Conservation (phyloP, 1,139 yeast genomes). For the Hyphopichia burtonii region DNA sequence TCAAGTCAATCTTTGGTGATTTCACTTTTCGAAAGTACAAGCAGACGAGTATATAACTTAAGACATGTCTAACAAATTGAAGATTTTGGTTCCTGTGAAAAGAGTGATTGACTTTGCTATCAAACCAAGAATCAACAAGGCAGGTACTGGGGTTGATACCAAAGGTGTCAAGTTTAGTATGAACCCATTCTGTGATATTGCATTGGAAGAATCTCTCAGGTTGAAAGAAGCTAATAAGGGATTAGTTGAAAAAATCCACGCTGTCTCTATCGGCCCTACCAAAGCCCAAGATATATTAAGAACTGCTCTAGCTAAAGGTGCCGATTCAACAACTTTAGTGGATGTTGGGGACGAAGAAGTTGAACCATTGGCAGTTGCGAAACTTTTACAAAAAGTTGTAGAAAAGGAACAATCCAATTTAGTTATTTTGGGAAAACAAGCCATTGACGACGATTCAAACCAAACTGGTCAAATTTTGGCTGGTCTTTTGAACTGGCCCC, state of each 20-base stretch:
- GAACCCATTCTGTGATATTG: slow-evolving; percentile 97
- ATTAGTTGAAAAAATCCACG: slow-evolving; percentile 81
- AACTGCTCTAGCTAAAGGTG: slow-evolving; percentile 93
- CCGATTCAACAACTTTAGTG: slow-evolving; percentile 77
- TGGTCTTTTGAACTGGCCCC: slow-evolving; percentile 94
- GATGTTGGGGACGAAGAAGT: slow-evolving; percentile 72
- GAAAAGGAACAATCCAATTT: slow-evolving; percentile 71
- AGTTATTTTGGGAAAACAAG: slow-evolving; percentile 90
- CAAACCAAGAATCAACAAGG: slow-evolving; percentile 87
- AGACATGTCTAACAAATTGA: slow-evolving; percentile 53
- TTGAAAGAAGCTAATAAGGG: slow-evolving; percentile 68
- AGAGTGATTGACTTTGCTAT: slow-evolving; percentile 92
- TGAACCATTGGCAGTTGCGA: slow-evolving; percentile 92
- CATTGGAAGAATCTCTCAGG: slow-evolving; percentile 86
- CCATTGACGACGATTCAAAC: slow-evolving; percentile 91
- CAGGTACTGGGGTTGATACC: slow-evolving; percentile 83
- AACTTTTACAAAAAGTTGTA: slow-evolving; percentile 71
- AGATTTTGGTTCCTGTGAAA: slow-evolving; percentile 90
- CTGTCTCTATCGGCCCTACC: slow-evolving; percentile 86
- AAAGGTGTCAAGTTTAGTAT: slow-evolving; percentile 90
- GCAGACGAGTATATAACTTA: too few species aligned
- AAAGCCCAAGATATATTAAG: slow-evolving; percentile 88
- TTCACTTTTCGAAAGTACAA: too few species aligned
- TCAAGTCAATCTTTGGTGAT: not conserved
- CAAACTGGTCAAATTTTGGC: slow-evolving; percentile 99